Conservation (phyloP, 73 alveolate species). For the Paramecium sexaurelia region DNA sequence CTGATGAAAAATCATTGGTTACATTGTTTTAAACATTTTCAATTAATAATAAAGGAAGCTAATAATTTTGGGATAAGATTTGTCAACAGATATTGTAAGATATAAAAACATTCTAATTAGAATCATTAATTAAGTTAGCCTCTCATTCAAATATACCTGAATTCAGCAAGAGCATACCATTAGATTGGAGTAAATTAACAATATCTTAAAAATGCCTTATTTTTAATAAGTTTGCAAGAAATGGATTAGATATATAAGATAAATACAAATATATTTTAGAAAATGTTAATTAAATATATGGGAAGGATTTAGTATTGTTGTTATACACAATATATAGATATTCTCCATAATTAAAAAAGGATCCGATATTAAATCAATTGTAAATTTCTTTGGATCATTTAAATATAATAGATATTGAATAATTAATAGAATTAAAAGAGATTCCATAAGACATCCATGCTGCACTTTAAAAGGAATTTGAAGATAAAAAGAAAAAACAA, state of each 20-base stretch:
- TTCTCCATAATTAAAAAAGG: not conserved
- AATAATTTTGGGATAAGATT: not conserved
- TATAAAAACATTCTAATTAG: not conserved
- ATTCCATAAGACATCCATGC: not conserved
- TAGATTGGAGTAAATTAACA: not conserved
- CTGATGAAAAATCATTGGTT: conserved; percentile 41
- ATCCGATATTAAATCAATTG: not conserved
- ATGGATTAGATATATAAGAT: not conserved
- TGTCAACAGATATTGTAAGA: not conserved
- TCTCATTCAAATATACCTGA: conserved; percentile 8
- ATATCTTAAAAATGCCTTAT: not conserved
- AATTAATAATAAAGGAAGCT: not conserved
- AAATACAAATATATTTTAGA: not conserved
- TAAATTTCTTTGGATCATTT: not conserved
- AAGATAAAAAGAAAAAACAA: not conserved
- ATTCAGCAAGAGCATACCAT: not conserved
- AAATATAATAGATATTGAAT: not conserved
- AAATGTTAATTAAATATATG: not conserved
- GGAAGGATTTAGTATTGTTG: not conserved
- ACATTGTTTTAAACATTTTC: conserved; percentile 39
- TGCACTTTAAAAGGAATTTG: not conserved
- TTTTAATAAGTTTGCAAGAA: conserved; percentile 21
- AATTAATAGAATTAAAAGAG: conserved; percentile 34
- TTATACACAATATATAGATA: not conserved
- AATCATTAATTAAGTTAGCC: conserved; percentile 17